phyloP scores from a whole-genome alignment of 2,329 filamentous ascomycete genomes.

The Apiospora sp. region DNA sequence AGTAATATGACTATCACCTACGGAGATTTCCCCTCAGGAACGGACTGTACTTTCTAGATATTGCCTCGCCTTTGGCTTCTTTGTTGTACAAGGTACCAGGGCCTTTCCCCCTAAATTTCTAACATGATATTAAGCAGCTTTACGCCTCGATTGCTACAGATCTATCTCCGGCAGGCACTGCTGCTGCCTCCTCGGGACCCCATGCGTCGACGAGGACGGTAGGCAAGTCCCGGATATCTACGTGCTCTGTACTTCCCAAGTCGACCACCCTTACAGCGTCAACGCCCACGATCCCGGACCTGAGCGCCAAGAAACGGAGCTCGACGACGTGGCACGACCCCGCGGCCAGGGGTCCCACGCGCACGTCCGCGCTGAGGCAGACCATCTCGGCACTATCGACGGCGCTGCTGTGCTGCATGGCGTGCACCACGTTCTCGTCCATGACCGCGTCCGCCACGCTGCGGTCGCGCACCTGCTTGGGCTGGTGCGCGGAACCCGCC shows the following conservation, averaged over 20 bases:
- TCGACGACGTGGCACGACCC: conserved; percentile 78
- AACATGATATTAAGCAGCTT: background rate
- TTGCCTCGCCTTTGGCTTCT: background rate
- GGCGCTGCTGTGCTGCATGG: conserved; percentile 71
- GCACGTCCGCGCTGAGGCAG: conserved; percentile 78
- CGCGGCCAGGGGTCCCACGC: conserved; percentile 76
- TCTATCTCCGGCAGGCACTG: background rate
- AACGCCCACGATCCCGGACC: conserved; percentile 71
- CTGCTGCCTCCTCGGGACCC: background rate
- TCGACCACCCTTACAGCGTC: conserved; percentile 79
- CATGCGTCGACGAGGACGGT: conserved; percentile 62
- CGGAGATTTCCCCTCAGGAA: background rate
- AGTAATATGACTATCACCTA: background rate
- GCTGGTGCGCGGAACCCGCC: conserved; percentile 29
- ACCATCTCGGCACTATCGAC: conserved; percentile 73
- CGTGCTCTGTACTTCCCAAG: conserved; percentile 76
- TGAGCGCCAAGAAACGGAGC: conserved; percentile 74
- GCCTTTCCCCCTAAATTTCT: background rate
- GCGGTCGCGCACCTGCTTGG: conserved; percentile 37
- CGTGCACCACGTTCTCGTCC: conserved; percentile 76
- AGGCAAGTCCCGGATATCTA: conserved; percentile 79
- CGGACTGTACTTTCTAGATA: background rate
- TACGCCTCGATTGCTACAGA: conserved; percentile 5
- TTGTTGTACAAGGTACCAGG: background rate
- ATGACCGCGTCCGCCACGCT: conserved; percentile 71